These are phyloP conservation scores for Sarocladium oryzae DNA, from an alignment of 2,329 filamentous ascomycete genomes.

Conservation along the genomic window DNA sequence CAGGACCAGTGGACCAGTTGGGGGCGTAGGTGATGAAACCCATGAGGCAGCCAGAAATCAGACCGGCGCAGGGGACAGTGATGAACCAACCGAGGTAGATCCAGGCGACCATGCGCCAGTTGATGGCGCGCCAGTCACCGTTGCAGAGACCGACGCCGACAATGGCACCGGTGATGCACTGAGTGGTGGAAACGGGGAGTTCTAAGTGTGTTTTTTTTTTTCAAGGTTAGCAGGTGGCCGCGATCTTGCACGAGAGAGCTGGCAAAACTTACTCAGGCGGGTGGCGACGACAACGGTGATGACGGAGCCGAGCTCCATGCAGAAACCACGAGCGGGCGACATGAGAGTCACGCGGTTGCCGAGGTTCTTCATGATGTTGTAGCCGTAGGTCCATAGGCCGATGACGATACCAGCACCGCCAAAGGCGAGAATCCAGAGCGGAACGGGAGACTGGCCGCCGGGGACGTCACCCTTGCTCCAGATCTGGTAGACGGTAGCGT, in stretches of 20 bases:
- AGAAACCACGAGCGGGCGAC: constrained; percentile 53
- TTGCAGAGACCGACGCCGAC: constrained; percentile 58
- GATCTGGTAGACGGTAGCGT: constrained; percentile 55
- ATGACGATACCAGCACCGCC: constrained; percentile 45
- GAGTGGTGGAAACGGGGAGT: constrained; percentile 58
- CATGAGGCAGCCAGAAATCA: constrained; percentile 55
- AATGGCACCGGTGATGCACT: constrained; percentile 57
- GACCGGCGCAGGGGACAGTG: constrained; percentile 50
- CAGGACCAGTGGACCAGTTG: constrained; percentile 27
- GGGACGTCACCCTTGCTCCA: constrained; percentile 44
- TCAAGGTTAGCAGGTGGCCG: not conserved
- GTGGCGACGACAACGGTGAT: constrained; percentile 55
- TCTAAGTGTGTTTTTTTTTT: no score
- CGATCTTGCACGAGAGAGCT: constrained; percentile 2
- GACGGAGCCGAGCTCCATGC: constrained; percentile 54
- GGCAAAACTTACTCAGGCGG: constrained; percentile 37
- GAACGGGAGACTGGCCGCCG: constrained; percentile 40
- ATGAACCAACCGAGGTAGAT: constrained; percentile 56
- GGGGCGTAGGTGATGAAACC: constrained; percentile 57
- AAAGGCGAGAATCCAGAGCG: constrained; percentile 17
- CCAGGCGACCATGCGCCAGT: constrained; percentile 56
- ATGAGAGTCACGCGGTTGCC: constrained; percentile 58
- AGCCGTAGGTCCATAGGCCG: constrained; percentile 55
- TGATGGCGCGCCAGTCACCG: constrained; percentile 51
- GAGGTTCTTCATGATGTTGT: constrained; percentile 58